Conservation (phyloP, 2,329 filamentous ascomycete genomes). For the Ilyonectria destructans region DNA sequence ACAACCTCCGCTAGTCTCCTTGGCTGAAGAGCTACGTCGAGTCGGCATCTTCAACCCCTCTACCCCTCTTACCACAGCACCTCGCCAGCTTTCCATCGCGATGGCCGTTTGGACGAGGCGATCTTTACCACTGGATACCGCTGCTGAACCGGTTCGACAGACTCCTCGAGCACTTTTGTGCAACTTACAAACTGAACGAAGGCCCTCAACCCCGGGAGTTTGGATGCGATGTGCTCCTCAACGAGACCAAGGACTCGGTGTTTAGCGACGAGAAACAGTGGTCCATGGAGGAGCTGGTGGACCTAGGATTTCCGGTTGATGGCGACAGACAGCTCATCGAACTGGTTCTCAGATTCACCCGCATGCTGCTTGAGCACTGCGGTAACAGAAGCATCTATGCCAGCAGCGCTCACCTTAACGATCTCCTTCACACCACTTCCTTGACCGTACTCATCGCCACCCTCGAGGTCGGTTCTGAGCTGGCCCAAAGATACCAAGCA, state of each 20-base stretch:
- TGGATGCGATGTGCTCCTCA: conserved; percentile 74
- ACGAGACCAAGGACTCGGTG: conserved; percentile 68
- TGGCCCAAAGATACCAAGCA: conserved; percentile 94
- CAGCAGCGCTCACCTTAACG: conserved; percentile 91
- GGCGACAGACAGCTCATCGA: conserved; percentile 88
- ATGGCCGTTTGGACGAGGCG: conserved; percentile 97
- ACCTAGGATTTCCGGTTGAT: conserved; percentile 78
- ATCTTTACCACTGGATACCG: conserved; percentile 98
- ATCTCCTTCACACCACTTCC: conserved; percentile 90
- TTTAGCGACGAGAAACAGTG: conserved; percentile 66
- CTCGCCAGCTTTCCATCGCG: conserved; percentile 86
- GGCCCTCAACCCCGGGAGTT: conserved; percentile 89
- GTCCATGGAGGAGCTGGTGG: conserved; percentile 63
- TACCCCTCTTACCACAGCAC: conserved; percentile 83
- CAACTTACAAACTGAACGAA: conserved; percentile 83
- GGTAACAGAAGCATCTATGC: conserved; percentile 97
- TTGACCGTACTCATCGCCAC: conserved; percentile 84
- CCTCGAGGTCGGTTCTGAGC: conserved; percentile 85
- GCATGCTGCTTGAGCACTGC: conserved; percentile 92
- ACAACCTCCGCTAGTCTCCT: conserved; percentile 76
- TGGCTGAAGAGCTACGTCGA: conserved; percentile 88
- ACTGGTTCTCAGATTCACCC: conserved; percentile 86
- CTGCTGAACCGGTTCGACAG: conserved; percentile 94
- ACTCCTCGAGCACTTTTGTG: conserved; percentile 86
- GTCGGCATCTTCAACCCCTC: conserved; percentile 76